Base-by-base conservation (phyloP, 78 protist genomes). In the Tieghemostelium lacteum region DNA sequence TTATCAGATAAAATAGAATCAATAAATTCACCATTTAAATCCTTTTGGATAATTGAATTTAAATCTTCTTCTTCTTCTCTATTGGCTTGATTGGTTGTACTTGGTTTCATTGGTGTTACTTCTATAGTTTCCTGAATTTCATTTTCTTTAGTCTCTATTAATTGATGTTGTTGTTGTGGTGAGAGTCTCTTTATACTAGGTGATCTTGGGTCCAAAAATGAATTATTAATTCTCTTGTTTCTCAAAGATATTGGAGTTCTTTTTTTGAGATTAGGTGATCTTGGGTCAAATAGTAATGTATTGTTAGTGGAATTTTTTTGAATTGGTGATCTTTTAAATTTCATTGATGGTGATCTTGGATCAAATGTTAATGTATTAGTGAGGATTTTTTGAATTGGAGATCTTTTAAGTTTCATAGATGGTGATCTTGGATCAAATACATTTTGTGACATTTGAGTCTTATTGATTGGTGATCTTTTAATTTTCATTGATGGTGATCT, bases 401-500 rank as follows among this genome's bases (percentile, higher is more conserved):
- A 67, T 42, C 74, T 67, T 67, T 67, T 67, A 65, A 65, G 36
- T 40, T 24, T 67, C 31, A 14, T 31, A 3, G 74, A 40, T 42
- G 74, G 74, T 42, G 74, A 67, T 40, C 74, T 67, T 40, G 74
- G 74, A 28, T 67, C 74, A 36, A 67, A 34, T 5, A 20, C 5
- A 0, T 20, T 17, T 40, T 40, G 34, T 8, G 36, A 16, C 34
- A 34, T 49, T 49, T 12, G 12, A 12, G 12, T 49, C 8, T 16
- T 16, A 12, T 8, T 49, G 54, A 49, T 49, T 49, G n/a, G n/a
- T n/a, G n/a, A n/a, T n/a, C n/a, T n/a, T n/a, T n/a, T n/a, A n/a
- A n/a, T n/a, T n/a, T n/a, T n/a, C n/a, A n/a, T 63, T 67, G 74
- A 40, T 40, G 74, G 74, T 14, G 74, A 67, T 67, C 74, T 67